phyloP scores from a whole-genome alignment of 2,329 filamentous ascomycete species.

The Fusarium keratoplasticum region DNA sequence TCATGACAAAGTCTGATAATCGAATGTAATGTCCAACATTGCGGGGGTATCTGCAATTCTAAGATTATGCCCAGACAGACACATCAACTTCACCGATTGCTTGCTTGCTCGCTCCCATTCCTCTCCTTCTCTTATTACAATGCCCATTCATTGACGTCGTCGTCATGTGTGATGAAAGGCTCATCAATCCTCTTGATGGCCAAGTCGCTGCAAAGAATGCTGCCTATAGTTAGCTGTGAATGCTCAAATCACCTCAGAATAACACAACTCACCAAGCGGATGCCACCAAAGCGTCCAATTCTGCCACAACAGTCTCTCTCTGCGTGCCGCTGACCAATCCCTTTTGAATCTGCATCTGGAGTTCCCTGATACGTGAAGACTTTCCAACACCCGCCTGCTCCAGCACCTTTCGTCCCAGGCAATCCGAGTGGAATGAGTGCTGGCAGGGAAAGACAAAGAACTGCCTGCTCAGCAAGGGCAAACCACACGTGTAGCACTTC shows the following conservation, averaged over 20 bases:
- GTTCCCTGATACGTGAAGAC: constrained; percentile 82
- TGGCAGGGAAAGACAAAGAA: constrained; percentile 99
- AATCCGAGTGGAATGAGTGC: constrained; percentile 97
- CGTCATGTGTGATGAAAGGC: constrained; percentile 82
- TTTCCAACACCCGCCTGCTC: constrained; percentile 82
- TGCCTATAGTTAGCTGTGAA: constrained; percentile 49
- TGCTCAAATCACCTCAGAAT: neutral
- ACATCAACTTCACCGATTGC: constrained; percentile 24
- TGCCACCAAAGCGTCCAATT: constrained; percentile 92
- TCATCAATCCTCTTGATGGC: constrained; percentile 95
- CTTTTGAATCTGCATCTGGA: constrained; percentile 85
- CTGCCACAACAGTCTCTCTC: constrained; percentile 85
- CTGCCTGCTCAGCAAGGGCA: constrained; percentile 88
- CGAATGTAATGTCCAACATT: constrained; percentile 30
- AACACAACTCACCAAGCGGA: constrained; percentile 79
- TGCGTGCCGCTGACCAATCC: constrained; percentile 76
- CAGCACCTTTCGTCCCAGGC: constrained; percentile 85
- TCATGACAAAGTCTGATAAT: constrained; percentile 1
- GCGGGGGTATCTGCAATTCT: constrained; percentile 45
- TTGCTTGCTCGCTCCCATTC: constrained; percentile 23
- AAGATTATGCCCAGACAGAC: constrained; percentile 36
- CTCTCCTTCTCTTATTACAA: constrained; percentile 55
- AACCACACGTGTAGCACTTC: constrained; percentile 87
- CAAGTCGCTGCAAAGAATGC: constrained; percentile 93
- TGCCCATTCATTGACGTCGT: constrained; percentile 85